Evolutionary conservation across 1,284 basidiomycete genomes (phyloP), one percentile per base, ranked within the genome.

Genomic region (Irpex lacteus): DNA sequence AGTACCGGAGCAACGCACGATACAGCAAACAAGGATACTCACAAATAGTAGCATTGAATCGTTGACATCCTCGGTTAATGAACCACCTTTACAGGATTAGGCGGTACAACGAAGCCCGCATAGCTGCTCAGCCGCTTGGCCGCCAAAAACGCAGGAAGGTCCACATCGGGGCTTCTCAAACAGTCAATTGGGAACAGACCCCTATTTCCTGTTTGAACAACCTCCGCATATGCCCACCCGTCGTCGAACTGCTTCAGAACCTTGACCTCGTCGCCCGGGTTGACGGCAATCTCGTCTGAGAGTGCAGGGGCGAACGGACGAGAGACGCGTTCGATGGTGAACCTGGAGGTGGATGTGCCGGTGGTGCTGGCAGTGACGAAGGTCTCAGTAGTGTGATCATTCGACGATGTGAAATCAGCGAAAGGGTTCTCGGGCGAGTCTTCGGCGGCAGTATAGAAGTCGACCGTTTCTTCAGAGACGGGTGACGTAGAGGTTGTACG

Each of bases 151-250:
- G 75, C 74, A 0, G 84, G 79, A 15, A 85, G 70, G n/a, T 80
- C 77, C 70, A 85, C 77, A 15, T 80, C 77, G 37, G 73, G 69
- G 37, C 78, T 77, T 32, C 84, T 75, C 68, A 90, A 75, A 70
- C 87, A 90, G 69, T 89, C 86, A 34, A 89, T 76, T 2, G 88
- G 89, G 54, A 90, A 87, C 50, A 83, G 69, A 1, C 82, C 82
- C 49, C 68, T 67, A 57, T 59, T 52, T 37, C 68, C 68, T 52
- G 81, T 67, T 0, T 76, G 78, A 4, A 74, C 68, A 57, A 71
- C 63, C 59, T 70, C 67, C 52, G 79, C 66, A 68, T 80, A 82
- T 71, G 85, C 82, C 90, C 89, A 91, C 0, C 89, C 89, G 70
- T 91, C 89, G 66, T 89, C 85, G 71, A 84, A 91, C 11, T 81